Evolutionary conservation across 768 basidiomycete species (phyloP).

Genomic region (Leccinum fibrillosum): DNA sequence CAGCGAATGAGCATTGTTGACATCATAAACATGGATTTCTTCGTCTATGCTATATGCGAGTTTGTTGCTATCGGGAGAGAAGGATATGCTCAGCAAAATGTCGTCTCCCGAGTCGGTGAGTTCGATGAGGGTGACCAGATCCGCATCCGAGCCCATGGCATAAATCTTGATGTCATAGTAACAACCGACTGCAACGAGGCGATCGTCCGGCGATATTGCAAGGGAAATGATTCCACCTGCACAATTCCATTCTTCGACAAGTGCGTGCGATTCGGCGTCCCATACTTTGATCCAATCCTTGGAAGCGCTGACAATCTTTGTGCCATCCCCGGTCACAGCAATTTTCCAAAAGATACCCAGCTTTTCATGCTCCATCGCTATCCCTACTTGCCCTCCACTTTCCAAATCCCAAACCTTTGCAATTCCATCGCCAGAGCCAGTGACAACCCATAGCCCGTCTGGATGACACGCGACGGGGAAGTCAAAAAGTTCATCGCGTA

Average conservation of each 20-base stretch:
- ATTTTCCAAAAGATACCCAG: background rate
- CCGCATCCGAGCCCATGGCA: background rate
- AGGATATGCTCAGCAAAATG: too few relatives aligned
- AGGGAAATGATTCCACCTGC: rapidly evolving
- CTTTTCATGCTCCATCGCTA: background rate
- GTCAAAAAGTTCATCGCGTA: too few relatives aligned
- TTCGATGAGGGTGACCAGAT: too few relatives aligned
- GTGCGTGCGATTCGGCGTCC: background rate
- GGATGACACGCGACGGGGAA: background rate
- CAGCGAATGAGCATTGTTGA: background rate
- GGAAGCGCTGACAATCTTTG: background rate
- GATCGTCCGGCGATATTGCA: background rate
- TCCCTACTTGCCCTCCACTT: background rate
- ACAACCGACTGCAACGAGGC: background rate
- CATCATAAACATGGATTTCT: background rate
- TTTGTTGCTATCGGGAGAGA: background rate
- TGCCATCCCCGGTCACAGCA: background rate
- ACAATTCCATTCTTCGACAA: background rate
- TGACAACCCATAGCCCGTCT: background rate
- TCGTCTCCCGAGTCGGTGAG: too few relatives aligned
- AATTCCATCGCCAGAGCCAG: too few relatives aligned
- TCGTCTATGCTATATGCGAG: background rate
- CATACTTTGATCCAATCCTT: background rate
- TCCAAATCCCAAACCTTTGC: background rate
- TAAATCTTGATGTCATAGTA: background rate